Percentiles rank a stretch among this genome's conserved stretches.
These are phyloP conservation scores for Aspergillus carbonarius DNA, from an alignment of 2,329 filamentous ascomycete species.

Conservation along the genomic window DNA sequence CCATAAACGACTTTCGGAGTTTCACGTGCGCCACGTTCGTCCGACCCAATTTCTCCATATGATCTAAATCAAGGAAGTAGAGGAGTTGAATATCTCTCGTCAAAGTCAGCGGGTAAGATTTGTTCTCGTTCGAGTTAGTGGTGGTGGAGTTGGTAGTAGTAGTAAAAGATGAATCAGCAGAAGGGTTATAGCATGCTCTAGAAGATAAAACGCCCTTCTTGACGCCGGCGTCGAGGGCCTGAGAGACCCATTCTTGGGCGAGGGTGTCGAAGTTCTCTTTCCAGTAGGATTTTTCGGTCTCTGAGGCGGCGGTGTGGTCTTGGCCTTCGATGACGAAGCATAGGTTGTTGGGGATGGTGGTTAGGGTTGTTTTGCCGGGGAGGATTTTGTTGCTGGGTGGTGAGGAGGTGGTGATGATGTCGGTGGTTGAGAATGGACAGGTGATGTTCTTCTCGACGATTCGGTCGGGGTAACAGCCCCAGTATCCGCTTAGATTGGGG, in stretches of 20 bases:
- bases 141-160: too few relatives aligned
- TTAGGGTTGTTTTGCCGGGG: conserved; percentile 4
- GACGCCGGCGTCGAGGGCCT: conserved; percentile 4
- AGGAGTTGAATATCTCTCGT: conserved; percentile 19
- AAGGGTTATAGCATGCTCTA: conserved; percentile 13
- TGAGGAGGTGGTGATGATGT: neutral
- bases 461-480: conserved; percentile 19
- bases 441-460: conserved; percentile 6
- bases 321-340: conserved; percentile 21
- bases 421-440: neutral
- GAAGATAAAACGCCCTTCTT: conserved; percentile 10
- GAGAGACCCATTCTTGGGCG: conserved; percentile 10
- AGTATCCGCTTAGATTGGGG: conserved; percentile 16
- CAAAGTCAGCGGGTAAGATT: conserved; percentile 6
- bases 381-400: neutral
- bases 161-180: too few relatives aligned
- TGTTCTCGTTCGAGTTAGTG: neutral
- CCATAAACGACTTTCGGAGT: conserved; percentile 12
- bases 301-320: conserved; percentile 12
- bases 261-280: conserved; percentile 11
- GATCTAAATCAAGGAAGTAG: conserved; percentile 18
- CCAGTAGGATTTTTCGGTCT: conserved; percentile 14
- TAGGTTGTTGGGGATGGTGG: conserved; percentile 16
- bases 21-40: conserved; percentile 13
- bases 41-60: conserved; percentile 15